Percentiles rank a stretch among this genome's conserved stretches.
Evolutionary conservation across 108 stramenopile species (phyloP).

Genomic region (Discostella stelligeroides): DNA sequence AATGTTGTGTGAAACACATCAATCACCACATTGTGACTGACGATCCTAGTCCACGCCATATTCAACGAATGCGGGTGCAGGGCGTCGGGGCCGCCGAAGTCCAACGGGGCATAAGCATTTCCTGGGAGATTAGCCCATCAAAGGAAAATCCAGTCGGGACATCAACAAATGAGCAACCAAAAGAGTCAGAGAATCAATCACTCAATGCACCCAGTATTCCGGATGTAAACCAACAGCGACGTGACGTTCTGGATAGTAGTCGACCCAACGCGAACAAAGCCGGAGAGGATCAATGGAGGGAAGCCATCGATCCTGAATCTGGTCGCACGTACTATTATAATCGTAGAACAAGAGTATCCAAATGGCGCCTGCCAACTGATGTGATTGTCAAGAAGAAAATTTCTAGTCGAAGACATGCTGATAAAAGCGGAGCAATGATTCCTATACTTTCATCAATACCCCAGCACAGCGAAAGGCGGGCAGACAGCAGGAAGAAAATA

Average conservation of each 20-base stretch:
- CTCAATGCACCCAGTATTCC: not conserved
- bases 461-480: not conserved
- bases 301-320: constrained; percentile 74
- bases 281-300: constrained; percentile 57
- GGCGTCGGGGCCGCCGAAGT: not conserved
- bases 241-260: no score
- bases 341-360: constrained; percentile 77
- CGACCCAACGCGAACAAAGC: not conserved
- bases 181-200: no score
- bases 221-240: not conserved
- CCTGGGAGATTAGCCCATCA: constrained; percentile 10
- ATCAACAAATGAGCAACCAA: not conserved
- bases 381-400: constrained; percentile 18
- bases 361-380: constrained; percentile 82
- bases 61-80: constrained; percentile 9
- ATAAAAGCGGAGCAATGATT: constrained; percentile 2
- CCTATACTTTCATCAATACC: constrained; percentile 1
- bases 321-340: constrained; percentile 93
- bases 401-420: constrained; percentile 1
- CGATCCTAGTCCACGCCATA: not conserved
- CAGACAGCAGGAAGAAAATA: not conserved
- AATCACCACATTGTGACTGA: not conserved
- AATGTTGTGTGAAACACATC: not conserved
- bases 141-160: not conserved
- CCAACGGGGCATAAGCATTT: constrained; percentile 2